Evolutionary conservation across 768 basidiomycete species (phyloP).

Genomic region (Pleurotus giganteus): DNA sequence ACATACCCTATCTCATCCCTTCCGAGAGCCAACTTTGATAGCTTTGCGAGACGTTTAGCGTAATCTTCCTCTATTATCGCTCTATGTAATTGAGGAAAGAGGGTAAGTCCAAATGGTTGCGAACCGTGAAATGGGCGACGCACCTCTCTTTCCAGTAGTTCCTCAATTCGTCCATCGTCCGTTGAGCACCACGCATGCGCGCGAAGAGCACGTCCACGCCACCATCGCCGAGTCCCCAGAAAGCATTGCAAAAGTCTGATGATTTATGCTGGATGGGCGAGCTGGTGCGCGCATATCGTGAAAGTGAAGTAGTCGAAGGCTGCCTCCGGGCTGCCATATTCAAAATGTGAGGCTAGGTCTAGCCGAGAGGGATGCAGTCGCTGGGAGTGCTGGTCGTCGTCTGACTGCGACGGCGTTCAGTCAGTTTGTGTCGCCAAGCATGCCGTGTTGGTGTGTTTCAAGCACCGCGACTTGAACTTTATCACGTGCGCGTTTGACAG

Average conservation of each 20-base stretch:
- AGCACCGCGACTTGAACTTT: background rate
- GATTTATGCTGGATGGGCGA: conserved; percentile 49
- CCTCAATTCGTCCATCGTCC: conserved; percentile 87
- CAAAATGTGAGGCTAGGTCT: background rate
- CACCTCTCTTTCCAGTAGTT: conserved; percentile 95
- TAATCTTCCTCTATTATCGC: conserved; percentile 94
- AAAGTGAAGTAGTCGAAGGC: conserved; percentile 78
- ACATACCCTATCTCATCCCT: conserved; percentile 93
- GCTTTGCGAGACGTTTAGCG: conserved; percentile 76
- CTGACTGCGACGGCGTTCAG: background rate
- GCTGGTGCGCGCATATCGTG: conserved; percentile 59
- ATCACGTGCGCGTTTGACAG: background rate
- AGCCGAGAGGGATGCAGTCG: no score
- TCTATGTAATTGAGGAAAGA: no score
- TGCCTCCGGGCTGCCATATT: conserved; percentile 74
- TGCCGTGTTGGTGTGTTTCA: background rate
- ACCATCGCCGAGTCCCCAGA: conserved; percentile 87
- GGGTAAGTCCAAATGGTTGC: no score
- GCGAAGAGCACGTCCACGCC: conserved; percentile 92
- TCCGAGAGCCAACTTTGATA: conserved; percentile 76
- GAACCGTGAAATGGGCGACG: conserved; percentile 24
- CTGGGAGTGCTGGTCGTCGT: background rate
- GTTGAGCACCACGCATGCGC: conserved; percentile 79
- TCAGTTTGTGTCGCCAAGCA: background rate
- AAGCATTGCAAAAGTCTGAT: conserved; percentile 93